phyloP scores from a whole-genome alignment of 345 rosid species.

The Cochlearia excelsa region DNA sequence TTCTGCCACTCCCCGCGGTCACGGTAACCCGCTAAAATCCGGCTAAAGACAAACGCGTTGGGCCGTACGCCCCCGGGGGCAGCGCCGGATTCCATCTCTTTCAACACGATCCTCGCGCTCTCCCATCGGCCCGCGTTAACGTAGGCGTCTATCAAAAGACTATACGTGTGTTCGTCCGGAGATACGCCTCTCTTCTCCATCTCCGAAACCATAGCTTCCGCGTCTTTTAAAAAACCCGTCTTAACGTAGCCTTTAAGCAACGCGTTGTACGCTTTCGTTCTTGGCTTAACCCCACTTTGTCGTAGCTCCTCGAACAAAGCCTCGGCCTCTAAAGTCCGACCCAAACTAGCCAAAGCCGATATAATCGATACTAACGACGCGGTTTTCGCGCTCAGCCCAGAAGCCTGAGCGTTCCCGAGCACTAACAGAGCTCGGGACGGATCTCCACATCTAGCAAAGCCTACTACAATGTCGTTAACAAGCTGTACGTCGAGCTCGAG shows the following conservation, averaged over 20 bases:
- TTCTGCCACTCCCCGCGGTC: conserved; percentile 96
- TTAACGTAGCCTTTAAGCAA: conserved; percentile 82
- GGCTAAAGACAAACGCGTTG: conserved; percentile 71
- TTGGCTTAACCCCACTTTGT: conserved; percentile 67
- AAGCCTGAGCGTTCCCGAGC: conserved; percentile 66
- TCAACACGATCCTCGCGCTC: conserved; percentile 84
- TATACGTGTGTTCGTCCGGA: conserved; percentile 82
- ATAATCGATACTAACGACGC: conserved; percentile 62
- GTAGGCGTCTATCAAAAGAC: conserved; percentile 86
- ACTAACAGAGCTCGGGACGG: conserved; percentile 63
- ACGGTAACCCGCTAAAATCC: conserved; percentile 75
- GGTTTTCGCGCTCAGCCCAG: conserved; percentile 63
- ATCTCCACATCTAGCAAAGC: conserved; percentile 83
- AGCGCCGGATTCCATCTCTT: conserved; percentile 82
- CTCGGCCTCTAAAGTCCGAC: conserved; percentile 79
- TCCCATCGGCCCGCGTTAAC: conserved; percentile 92
- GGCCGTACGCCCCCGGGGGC: conserved; percentile 60
- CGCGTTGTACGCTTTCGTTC: conserved; percentile 82
- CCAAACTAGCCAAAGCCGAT: conserved; percentile 56
- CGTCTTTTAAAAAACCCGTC: conserved; percentile 67
- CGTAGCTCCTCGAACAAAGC: conserved; percentile 90
- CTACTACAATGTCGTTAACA: conserved; percentile 71
- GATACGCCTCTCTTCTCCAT: conserved; percentile 86
- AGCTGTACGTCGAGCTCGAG: conserved; percentile 78
- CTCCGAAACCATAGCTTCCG: conserved; percentile 73